Conservation (phyloP, 2,329 filamentous ascomycete genomes). For the Cytospora chrysosperma region DNA sequence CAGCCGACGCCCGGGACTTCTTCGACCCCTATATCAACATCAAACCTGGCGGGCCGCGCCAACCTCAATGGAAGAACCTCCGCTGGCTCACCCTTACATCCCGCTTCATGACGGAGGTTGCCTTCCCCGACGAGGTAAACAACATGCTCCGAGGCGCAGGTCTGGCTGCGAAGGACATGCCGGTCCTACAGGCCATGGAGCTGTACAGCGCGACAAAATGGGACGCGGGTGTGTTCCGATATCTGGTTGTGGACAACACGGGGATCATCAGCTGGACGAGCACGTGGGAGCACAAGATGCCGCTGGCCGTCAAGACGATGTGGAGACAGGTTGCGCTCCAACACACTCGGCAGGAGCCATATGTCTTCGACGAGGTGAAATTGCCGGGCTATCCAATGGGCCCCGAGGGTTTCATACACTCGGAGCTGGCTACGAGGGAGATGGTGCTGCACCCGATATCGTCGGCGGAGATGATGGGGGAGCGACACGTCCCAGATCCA, state of each 20-base stretch:
- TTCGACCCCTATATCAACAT: conserved; percentile 26
- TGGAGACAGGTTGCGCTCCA: conserved; percentile 24
- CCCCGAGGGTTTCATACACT: conserved; percentile 23
- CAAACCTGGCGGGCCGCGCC: not conserved
- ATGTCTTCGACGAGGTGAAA: conserved; percentile 21
- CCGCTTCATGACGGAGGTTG: conserved; percentile 24
- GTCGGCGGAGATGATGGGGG: conserved; percentile 20
- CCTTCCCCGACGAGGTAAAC: conserved; percentile 27
- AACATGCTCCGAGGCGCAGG: conserved; percentile 27
- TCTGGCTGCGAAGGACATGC: conserved; percentile 30
- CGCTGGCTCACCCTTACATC: conserved; percentile 31
- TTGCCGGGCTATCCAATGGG: conserved; percentile 10
- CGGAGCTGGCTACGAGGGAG: conserved; percentile 21
- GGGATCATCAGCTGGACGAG: conserved; percentile 25
- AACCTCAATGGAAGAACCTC: conserved; percentile 28
- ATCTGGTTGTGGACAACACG: conserved; percentile 22
- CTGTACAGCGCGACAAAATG: conserved; percentile 30
- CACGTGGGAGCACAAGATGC: conserved; percentile 23
- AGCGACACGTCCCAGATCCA: conserved; percentile 15
- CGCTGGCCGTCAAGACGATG: conserved; percentile 4
- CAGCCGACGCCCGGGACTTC: conserved; percentile 25
- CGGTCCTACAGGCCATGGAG: conserved; percentile 29
- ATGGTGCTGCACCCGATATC: conserved; percentile 18
- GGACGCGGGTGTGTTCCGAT: conserved; percentile 31
- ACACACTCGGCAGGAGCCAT: conserved; percentile 16